Conservation (phyloP, 106 monocot genomes). For the Iris macrosiphon region DNA sequence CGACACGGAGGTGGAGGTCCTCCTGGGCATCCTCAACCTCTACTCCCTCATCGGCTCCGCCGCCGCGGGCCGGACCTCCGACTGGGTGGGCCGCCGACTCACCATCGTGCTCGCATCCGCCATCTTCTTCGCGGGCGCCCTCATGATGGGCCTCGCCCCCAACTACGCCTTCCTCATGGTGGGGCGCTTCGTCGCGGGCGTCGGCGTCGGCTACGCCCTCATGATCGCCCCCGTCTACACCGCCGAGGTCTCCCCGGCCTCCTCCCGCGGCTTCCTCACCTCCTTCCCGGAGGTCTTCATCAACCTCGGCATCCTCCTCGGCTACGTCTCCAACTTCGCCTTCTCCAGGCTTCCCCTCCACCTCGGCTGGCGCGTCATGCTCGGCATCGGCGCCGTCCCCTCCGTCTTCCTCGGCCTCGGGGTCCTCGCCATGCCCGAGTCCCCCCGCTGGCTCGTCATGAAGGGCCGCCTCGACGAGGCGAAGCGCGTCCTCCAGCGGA, state of each 20-base stretch:
- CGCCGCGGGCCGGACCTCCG: conserved; percentile 64
- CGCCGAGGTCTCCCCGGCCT: conserved; percentile 25
- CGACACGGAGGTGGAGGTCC: conserved; percentile 53
- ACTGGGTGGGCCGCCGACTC: conserved; percentile 63
- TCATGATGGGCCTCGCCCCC: conserved; percentile 61
- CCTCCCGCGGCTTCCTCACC: conserved; percentile 24
- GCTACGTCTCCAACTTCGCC: conserved; percentile 38
- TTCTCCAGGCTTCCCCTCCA: conserved; percentile 9
- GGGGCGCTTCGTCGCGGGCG: conserved; percentile 63
- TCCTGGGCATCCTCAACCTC: conserved; percentile 58
- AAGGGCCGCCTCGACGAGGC: conserved; percentile 48
- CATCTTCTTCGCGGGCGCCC: conserved; percentile 65
- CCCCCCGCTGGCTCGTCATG: conserved; percentile 56
- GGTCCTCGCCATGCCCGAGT: conserved; percentile 44
- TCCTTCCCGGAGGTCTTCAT: conserved; percentile 33
- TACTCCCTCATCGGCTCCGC: conserved; percentile 45
- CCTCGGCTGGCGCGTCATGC: conserved; percentile 18
- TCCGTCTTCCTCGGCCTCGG: conserved; percentile 17
- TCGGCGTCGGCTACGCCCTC: conserved; percentile 62
- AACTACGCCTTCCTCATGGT: conserved; percentile 62
- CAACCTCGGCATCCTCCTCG: conserved; percentile 25
- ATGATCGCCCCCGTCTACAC: conserved; percentile 66
- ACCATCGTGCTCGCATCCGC: conserved; percentile 54
- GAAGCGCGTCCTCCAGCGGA: conserved; percentile 31
- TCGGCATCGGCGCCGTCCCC: conserved; percentile 12